Conservation (phyloP, 129 eudicot genomes). For the Lactuca saligna region DNA sequence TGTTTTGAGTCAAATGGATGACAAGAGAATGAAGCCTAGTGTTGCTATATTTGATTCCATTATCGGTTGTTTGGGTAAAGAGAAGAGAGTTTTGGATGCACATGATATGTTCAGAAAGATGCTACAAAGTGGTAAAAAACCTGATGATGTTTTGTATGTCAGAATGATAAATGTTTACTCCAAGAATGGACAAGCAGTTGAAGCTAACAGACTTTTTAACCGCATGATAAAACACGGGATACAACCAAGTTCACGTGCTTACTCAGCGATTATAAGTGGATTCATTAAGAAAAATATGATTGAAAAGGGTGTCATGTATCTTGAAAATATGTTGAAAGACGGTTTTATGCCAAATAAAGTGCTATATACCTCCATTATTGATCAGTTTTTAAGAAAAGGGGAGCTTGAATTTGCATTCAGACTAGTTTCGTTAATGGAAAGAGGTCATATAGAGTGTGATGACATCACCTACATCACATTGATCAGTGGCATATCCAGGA, state of each 20-base stretch:
- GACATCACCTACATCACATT: conserved; percentile 47
- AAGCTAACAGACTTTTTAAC: conserved; percentile 43
- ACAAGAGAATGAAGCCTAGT: conserved; percentile 48
- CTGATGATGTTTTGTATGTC: conserved; percentile 45
- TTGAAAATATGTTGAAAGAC: conserved; percentile 56
- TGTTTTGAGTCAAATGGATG: conserved; percentile 49
- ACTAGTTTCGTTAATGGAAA: conserved; percentile 60
- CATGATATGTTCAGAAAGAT: conserved; percentile 41
- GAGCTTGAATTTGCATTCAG: conserved; percentile 55
- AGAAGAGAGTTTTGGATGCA: conserved; percentile 54
- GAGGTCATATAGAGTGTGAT: conserved; percentile 51
- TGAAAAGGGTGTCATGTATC: conserved; percentile 44
- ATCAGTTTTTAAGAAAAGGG: conserved; percentile 57
- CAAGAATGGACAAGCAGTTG: conserved; percentile 44
- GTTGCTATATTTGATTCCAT: conserved; percentile 59
- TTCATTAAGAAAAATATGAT: conserved; percentile 58
- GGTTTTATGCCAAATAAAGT: conserved; percentile 56
- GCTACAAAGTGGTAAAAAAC: conserved; percentile 53
- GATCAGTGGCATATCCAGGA: conserved; percentile 59
- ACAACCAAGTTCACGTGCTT: conserved; percentile 49
- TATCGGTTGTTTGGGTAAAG: conserved; percentile 50
- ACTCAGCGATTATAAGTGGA: conserved; percentile 57
- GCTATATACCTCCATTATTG: conserved; percentile 60
- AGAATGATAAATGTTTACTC: conserved; percentile 60
- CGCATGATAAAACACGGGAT: conserved; percentile 45